These are phyloP conservation scores for Aspergillus homomorphus DNA, from an alignment of 495 filamentous ascomycete species.

Conservation along the genomic window DNA sequence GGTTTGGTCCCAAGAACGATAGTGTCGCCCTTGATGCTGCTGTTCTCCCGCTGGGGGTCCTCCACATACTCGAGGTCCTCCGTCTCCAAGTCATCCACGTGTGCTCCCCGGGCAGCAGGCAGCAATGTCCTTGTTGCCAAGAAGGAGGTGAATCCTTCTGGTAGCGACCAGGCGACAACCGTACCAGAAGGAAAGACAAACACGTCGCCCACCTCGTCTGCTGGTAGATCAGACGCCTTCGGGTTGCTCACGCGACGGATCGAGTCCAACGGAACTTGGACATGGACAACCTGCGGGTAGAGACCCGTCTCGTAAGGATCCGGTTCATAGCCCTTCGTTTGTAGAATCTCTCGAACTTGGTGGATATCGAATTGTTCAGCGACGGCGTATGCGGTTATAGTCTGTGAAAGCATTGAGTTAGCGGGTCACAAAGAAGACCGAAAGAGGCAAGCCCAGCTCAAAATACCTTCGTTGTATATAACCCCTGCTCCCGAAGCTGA, in stretches of 20 bases:
- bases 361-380: conserved; percentile 84
- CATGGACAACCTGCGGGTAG: conserved; percentile 65
- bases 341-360: conserved; percentile 64
- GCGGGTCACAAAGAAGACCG: too few relatives aligned
- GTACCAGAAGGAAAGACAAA: conserved; percentile 98
- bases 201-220: conserved; percentile 73
- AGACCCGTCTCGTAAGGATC: conserved; percentile 61
- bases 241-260: conserved; percentile 48
- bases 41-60: conserved; percentile 70
- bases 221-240: conserved; percentile 55
- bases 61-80: conserved; percentile 88
- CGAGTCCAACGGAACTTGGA: conserved; percentile 57
- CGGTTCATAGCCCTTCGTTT: conserved; percentile 63
- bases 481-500: conserved; percentile 40
- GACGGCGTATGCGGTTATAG: conserved; percentile 77
- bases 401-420: conserved; percentile 43
- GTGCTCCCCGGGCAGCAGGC: conserved; percentile 72
- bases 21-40: conserved; percentile 80
- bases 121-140: conserved; percentile 71
- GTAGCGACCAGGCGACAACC: conserved; percentile 86
- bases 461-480: conserved; percentile 41
- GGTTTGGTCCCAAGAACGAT: conserved; percentile 81
- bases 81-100: conserved; percentile 66
- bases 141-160: conserved; percentile 63
- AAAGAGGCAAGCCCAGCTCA: too few relatives aligned